Evolutionary conservation across 805 yeast genomes (phyloP), one percentile per base, ranked within the genome.

Genomic region (Saccharomyces kudriavzevii): DNA sequence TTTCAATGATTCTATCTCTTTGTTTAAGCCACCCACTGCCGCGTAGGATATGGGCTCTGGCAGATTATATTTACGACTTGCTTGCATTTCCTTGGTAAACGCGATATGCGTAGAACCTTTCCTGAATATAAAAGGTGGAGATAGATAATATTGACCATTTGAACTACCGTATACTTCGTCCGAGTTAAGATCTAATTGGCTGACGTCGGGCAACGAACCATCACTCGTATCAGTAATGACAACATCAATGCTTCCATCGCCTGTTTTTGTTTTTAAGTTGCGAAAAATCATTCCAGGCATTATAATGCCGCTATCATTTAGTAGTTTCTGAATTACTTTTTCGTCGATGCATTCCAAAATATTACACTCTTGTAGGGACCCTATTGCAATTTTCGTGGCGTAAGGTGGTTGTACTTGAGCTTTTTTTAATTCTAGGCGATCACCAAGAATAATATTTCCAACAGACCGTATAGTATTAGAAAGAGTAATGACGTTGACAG

Each of bases 11-110:
- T 75, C 73, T 20, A 91, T 81, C 59, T 89, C 89, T 48, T 77
- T 74, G 0, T 72, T 59, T 24, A 94, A 74, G 0, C 98, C 99
- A 17, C 98, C 99, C 5, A 94, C 81, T 22, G 76, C 73, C 3
- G 74, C 64, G 56, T 83, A 89, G 30, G 71, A 60, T 10, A 73
- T 55, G 40, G 75, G 62, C 40, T 69, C 73, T 0, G 82, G 80
- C n/a, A 77, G 63, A 40, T 66, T 60, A 45, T 79, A 79, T 56
- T 77, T 78, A 10, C 72, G 59, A 2, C 70, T 62, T 5, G 68
- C 70, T 28, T 64, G 64, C 2, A 54, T 50, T n/a, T 58, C 54
- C 4, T 54, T 51, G 0, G 72, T 57, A 28, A 66, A 60, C 4
- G 49, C 54, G 0, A 74, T 30, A 3, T 58, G 60, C 0, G 75